phyloP scores from a whole-genome alignment of 306 rosid genomes.

The Rosa rugosa region DNA sequence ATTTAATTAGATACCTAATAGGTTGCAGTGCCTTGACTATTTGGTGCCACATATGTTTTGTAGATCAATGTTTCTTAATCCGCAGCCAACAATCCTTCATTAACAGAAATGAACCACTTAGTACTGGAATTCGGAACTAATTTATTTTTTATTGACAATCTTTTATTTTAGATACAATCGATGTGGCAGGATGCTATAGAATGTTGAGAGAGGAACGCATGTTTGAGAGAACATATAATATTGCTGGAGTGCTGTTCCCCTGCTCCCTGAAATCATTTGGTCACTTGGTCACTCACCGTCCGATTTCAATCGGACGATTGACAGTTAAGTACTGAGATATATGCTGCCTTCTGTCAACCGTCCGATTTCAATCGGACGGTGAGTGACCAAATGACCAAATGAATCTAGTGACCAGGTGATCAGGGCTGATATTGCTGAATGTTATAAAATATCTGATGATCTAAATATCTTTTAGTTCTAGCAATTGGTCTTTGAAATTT shows the following conservation, averaged over 20 bases:
- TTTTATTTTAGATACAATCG: neutral
- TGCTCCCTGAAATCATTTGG: too few relatives aligned
- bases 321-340: too few relatives aligned
- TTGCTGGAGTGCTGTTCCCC: too few relatives aligned
- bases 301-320: too few relatives aligned
- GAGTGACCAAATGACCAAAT: too few relatives aligned
- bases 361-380: too few relatives aligned
- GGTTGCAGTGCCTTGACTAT: neutral
- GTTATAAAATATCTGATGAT: too few relatives aligned
- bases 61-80: neutral
- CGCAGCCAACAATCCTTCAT: neutral
- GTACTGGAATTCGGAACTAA: neutral
- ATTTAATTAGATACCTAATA: neutral
- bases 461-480: neutral
- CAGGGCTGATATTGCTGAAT: too few relatives aligned
- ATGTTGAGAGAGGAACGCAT: neutral
- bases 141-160: neutral
- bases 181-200: neutral
- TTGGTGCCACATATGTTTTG: neutral
- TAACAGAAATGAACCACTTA: neutral
- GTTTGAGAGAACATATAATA: neutral
- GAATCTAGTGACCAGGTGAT: too few relatives aligned
- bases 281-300: too few relatives aligned
- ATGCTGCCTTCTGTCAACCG: too few relatives aligned
- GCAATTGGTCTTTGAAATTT: slow-evolving; percentile 1